A percentile compares a stretch with the other conserved stretches of the same genome.
These are phyloP conservation scores for Rhodosporidiobolus sp. DNA, from an alignment of 768 basidiomycete species.

Conservation along the genomic window DNA sequence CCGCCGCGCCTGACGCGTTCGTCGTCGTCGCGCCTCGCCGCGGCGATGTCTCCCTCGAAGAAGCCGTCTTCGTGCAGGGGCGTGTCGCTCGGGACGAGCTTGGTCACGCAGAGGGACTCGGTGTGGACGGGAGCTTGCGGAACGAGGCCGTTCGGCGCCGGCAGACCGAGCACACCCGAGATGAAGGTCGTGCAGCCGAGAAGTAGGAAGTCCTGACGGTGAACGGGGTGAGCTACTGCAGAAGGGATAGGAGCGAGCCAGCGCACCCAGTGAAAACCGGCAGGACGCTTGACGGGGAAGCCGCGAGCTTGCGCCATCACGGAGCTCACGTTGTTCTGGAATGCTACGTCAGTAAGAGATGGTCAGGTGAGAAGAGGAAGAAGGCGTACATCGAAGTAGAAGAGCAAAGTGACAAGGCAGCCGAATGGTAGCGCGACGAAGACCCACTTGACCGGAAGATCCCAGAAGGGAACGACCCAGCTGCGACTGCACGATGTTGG, in stretches of 20 bases:
- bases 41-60: slow-evolving; percentile 36
- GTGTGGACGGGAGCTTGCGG: slow-evolving; percentile 86
- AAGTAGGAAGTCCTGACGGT: slow-evolving; percentile 72
- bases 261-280: slow-evolving; percentile 54
- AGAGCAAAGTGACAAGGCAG: slow-evolving; percentile 77
- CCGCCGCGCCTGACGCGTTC: slow-evolving; percentile 21
- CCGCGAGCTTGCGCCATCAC: slow-evolving; percentile 86
- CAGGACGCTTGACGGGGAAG: slow-evolving; percentile 85
- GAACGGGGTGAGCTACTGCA: too few species aligned
- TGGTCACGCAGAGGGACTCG: slow-evolving; percentile 57
- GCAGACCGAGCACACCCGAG: slow-evolving; percentile 70
- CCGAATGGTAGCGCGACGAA: slow-evolving; percentile 87
- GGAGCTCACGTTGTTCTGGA: slow-evolving; percentile 62
- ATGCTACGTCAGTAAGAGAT: too few species aligned
- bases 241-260: neutral
- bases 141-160: slow-evolving; percentile 69
- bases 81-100: slow-evolving; percentile 30
- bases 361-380: too few species aligned
- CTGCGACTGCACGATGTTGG: slow-evolving; percentile 53
- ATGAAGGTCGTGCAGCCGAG: slow-evolving; percentile 87
- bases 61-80: slow-evolving; percentile 30
- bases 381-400: slow-evolving; percentile 70
- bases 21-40: slow-evolving; percentile 13
- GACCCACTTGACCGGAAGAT: slow-evolving; percentile 82
- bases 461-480: slow-evolving; percentile 88